Conservation (phyloP, 1,139 yeast genomes). For the Zygotorulaspora mrakii region DNA sequence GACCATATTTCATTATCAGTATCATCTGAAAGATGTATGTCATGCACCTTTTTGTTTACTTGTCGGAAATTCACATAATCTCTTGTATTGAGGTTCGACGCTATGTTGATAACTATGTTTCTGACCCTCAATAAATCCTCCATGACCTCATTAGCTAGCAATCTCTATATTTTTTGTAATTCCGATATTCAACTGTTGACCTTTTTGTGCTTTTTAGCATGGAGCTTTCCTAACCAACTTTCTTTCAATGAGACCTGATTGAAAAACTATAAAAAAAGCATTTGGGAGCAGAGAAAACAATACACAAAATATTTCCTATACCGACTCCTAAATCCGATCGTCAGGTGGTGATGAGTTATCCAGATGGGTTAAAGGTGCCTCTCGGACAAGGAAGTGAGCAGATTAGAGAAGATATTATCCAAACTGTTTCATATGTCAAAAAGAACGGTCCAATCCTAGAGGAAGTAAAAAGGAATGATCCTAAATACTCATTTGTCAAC, state of each 20-base stretch:
- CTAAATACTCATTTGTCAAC: conserved; percentile 61
- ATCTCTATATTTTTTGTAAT: not conserved
- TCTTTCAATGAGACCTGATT: too few species aligned
- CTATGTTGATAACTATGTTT: conserved; percentile 27
- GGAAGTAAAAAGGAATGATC: conserved; percentile 51
- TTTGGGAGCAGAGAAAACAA: too few species aligned
- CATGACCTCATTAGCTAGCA: conserved; percentile 18
- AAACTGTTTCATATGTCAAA: conserved; percentile 66
- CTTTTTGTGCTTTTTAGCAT: conserved; percentile 1
- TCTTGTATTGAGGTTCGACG: conserved; percentile 22
- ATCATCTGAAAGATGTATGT: conserved; percentile 37
- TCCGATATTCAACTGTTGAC: conserved; percentile 3
- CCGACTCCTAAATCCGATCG: too few species aligned
- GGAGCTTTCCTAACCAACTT: not conserved
- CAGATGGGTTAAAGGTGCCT: not conserved
- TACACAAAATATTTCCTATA: too few species aligned
- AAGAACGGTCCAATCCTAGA: conserved; percentile 70
- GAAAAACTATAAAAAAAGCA: too few species aligned
- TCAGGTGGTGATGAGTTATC: conserved; percentile 8
- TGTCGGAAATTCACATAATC: conserved; percentile 38
- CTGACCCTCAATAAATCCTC: conserved; percentile 29
- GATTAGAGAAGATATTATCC: conserved; percentile 55
- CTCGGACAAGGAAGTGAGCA: conserved; percentile 12
- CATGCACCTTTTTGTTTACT: conserved; percentile 35
- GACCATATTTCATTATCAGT: conserved; percentile 48